Evolutionary conservation across 2,329 filamentous ascomycete genomes (phyloP).

Genomic region (Bipolaris sorokiniana): DNA sequence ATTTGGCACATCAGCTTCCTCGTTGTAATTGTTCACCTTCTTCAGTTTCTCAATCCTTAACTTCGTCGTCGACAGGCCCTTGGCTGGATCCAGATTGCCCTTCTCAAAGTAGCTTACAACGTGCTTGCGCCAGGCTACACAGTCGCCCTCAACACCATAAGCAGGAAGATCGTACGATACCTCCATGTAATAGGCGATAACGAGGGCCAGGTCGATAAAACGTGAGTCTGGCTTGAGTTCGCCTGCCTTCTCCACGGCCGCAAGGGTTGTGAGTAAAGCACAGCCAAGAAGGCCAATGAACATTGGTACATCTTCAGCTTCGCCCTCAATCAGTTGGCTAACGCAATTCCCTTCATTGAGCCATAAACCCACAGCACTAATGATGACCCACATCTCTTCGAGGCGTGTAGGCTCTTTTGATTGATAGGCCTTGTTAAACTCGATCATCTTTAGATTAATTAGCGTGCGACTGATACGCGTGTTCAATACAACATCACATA

Average conservation of each 20-base stretch:
- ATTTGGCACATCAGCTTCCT: background rate
- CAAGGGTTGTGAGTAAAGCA: slow-evolving; percentile 24
- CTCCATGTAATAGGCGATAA: slow-evolving; percentile 24
- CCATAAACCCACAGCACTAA: slow-evolving; percentile 25
- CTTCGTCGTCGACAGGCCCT: slow-evolving; percentile 16
- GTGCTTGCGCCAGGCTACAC: slow-evolving; percentile 19
- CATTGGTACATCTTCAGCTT: slow-evolving; percentile 12
- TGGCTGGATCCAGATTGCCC: slow-evolving; percentile 19
- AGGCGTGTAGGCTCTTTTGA: slow-evolving; percentile 8
- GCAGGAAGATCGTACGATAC: slow-evolving; percentile 15
- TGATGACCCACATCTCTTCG: slow-evolving; percentile 24
- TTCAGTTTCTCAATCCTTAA: slow-evolving; percentile 17
- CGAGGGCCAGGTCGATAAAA: slow-evolving; percentile 26
- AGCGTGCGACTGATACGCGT: background rate
- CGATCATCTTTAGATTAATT: slow-evolving; percentile 15
- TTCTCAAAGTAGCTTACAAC: slow-evolving; percentile 23
- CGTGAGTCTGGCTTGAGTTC: slow-evolving; percentile 26
- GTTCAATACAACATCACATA: slow-evolving; percentile 1
- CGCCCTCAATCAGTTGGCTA: slow-evolving; percentile 16
- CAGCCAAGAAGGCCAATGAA: slow-evolving; percentile 21
- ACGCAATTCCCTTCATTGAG: slow-evolving; percentile 10
- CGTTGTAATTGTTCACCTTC: slow-evolving; percentile 1
- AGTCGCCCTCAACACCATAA: slow-evolving; percentile 26
- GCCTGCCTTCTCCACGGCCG: slow-evolving; percentile 19
- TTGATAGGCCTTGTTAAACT: slow-evolving; percentile 21